Evolutionary conservation across 805 yeast genomes (phyloP), one percentile per base, ranked within the genome.

Genomic region (Lipomyces spencermartinsiae): DNA sequence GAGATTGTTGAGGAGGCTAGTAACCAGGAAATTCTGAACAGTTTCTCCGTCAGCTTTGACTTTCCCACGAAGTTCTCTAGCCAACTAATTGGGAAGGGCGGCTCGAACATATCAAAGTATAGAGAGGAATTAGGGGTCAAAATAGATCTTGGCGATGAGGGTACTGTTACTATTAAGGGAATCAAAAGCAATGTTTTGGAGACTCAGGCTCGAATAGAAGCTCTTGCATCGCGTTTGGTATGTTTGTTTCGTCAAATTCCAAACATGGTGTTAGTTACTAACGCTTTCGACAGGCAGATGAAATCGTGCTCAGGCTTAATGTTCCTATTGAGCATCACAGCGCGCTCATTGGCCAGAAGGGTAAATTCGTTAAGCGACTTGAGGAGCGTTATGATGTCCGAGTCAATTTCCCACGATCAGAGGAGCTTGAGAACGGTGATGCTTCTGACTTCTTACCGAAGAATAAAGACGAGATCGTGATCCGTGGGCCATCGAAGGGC

Each of bases 401-500:
- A 70, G 90, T 95, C 74, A 83, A 86, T 74, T 92, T 95, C 83
- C 96, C 97, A 46, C 79, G 84, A 70, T 76, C 80, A 54, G 63
- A 63, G 1, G 68, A 67, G 22, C 37, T 59, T 22, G 68, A 53
- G 29, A 61, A 58, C 6, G 71, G 53, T 7, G 68, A 61, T 34
- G 61, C 65, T 59, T 60, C 61, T 62, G 73, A 43, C 67, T 62
- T 56, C 46, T 25, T 57, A 62, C 69, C 71, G 58, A 43, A 61
- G n/a, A 33, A 37, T 34, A 81, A 83, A 74, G 85, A 87, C 75
- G 95, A 91, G 73, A 88, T 90, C 55, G 82, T 85, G 55, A 85
- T 94, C 67, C 88, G 88, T 75, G 98, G 98, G 64, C 97, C 98
- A 61, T 91, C 98, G 33, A 89, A 89, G 79, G 95, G 94, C 73